Evolutionary conservation across 169 alveolate genomes (phyloP).

Genomic region (Cryptosporidium bovis): DNA sequence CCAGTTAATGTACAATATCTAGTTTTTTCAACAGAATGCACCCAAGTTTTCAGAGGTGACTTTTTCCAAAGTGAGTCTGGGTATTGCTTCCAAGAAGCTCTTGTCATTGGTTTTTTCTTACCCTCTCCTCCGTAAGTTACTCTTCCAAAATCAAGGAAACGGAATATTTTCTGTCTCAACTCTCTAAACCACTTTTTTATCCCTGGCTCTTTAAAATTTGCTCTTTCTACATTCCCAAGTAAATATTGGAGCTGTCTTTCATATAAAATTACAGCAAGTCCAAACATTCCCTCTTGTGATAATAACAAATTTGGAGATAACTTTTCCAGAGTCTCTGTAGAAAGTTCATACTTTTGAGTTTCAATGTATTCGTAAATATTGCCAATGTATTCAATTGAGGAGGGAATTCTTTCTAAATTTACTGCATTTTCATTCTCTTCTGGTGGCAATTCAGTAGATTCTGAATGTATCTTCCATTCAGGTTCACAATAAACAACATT

Average conservation of each 20-base stretch:
- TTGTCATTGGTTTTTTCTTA: conserved; percentile 58
- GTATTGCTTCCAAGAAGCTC: conserved; percentile 73
- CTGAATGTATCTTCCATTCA: conserved; percentile 60
- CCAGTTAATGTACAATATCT: conserved; percentile 60
- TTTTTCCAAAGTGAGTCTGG: conserved; percentile 71
- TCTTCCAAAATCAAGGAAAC: conserved; percentile 56
- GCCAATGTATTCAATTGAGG: conserved; percentile 61
- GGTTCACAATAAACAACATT: conserved; percentile 70
- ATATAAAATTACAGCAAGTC: conserved; percentile 55
- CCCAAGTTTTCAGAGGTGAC: conserved; percentile 74
- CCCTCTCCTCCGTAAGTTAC: conserved; percentile 50
- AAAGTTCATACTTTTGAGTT: conserved; percentile 63
- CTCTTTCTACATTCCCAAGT: conserved; percentile 57
- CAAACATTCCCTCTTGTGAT: conserved; percentile 66
- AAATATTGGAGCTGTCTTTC: conserved; percentile 67
- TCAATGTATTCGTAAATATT: conserved; percentile 65
- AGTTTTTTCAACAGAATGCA: conserved; percentile 71
- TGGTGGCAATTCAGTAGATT: conserved; percentile 39
- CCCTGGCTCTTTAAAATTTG: conserved; percentile 53
- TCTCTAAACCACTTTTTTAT: conserved; percentile 70
- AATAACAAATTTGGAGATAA: conserved; percentile 62
- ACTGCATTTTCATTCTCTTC: conserved; percentile 43
- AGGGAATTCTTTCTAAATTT: conserved; percentile 53
- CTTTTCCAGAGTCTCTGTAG: conserved; percentile 64
- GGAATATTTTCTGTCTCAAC: conserved; percentile 45